phyloP scores from a whole-genome alignment of 1,284 basidiomycete species.

The Schizopora paradoxa region DNA sequence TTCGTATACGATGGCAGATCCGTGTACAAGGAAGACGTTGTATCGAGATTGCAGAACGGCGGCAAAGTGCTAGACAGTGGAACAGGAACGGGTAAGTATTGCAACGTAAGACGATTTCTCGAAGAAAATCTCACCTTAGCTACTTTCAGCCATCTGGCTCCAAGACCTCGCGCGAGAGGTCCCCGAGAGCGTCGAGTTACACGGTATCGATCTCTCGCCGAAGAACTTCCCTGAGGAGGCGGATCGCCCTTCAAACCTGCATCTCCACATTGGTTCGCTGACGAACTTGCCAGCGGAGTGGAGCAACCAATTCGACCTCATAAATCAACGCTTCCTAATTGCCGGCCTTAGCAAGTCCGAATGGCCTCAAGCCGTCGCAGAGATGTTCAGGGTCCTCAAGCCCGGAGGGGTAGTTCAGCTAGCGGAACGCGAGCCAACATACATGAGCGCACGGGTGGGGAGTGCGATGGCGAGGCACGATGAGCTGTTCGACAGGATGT shows the following conservation, averaged over 20 bases:
- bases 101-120: too few relatives aligned
- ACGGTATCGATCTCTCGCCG: not conserved
- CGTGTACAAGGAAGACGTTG: not conserved
- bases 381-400: conserved; percentile 18
- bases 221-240: not conserved
- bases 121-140: not conserved
- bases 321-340: conserved; percentile 19
- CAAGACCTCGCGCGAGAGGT: not conserved
- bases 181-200: not conserved
- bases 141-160: not conserved
- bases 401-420: conserved; percentile 21
- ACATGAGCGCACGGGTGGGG: too few relatives aligned
- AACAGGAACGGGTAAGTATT: not conserved
- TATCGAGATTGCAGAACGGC: not conserved
- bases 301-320: conserved; percentile 20
- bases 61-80: not conserved
- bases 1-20: not conserved
- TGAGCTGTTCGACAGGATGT: too few relatives aligned
- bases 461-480: too few relatives aligned
- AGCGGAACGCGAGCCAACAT: conserved; percentile 10
- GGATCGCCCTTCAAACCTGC: conserved; percentile 13
- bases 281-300: conserved; percentile 15
- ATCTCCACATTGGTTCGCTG: conserved; percentile 10
- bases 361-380: conserved; percentile 15
- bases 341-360: conserved; percentile 16